Base-by-base conservation (phyloP, 2,329 filamentous ascomycete species). In the Sordariomycetes sp. region DNA sequence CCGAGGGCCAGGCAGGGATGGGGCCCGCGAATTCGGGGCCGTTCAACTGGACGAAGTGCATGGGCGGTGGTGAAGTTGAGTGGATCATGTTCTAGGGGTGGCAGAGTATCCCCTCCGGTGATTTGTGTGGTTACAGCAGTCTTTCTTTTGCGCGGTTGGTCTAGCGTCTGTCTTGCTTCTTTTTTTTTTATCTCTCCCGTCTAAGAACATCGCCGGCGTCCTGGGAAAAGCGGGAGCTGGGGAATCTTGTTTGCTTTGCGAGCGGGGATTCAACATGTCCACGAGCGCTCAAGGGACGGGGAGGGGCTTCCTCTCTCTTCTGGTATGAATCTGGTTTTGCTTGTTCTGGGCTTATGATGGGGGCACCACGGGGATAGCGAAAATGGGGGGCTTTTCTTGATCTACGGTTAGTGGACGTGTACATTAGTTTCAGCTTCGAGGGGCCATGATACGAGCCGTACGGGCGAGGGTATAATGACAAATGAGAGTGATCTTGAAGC, bases 81-180 rank as follows among this genome's bases (percentile, higher is more conserved):
- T 85, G 82, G 82, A 85, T 85, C 66, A 85, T 86, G 81, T 82
- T 85, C 68, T 86, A 55, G 54, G 43, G 37, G 37, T 32, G 28
- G 28, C 8, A 32, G 37, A n/a, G 40, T 46, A 8, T 46, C 2
- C 7, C 14, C 14, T n/a, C 18, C 16, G 18, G 18, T 4, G 40
- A 3, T 14, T 1, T n/a, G 40, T 46, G 40, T 16, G 14, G 12
- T 46, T 46, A n/a, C 16, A n/a, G 16, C 6, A n/a, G 3, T 46
- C n/a, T 46, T 50, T 50, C 46, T 3, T 48, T 50, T 22, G 20
- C 46, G 46, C 12, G 46, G 46, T 50, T 50, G 37, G 20, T 50
- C 22, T 22, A n/a, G 20, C 46, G 46, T 50, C 46, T 50, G 46
- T 50, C 20, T 8, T n/a, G n/a, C n/a, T n/a, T n/a, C n/a, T n/a